Conservation (phyloP, 2,329 filamentous ascomycete species). For the Chaetomium globosum region DNA sequence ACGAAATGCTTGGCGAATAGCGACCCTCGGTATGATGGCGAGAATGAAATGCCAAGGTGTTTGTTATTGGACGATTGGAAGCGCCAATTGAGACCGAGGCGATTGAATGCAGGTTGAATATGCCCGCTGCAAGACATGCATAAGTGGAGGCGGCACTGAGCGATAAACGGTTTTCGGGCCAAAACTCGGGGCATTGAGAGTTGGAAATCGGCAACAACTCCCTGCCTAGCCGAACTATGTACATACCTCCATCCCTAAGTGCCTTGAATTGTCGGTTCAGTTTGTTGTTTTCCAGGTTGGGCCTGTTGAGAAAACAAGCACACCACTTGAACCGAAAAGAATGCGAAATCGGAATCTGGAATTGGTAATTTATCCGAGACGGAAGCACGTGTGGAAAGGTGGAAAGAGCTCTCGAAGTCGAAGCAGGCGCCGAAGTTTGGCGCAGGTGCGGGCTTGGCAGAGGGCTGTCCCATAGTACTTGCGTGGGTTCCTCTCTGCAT, state of each 20-base stretch:
- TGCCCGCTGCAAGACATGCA: conserved; percentile 23
- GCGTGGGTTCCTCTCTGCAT: conserved; percentile 5
- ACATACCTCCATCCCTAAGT: too few species aligned
- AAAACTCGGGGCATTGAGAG: background rate
- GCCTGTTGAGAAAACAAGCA: background rate
- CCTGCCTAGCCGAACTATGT: background rate
- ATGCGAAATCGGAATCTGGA: background rate
- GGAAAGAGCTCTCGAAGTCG: background rate
- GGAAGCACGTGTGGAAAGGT: background rate
- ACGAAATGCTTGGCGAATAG: background rate
- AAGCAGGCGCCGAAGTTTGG: background rate
- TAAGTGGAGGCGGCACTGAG: conserved; percentile 2
- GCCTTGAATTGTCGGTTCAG: too few species aligned
- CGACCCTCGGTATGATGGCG: too few species aligned
- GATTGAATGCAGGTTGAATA: conserved; percentile 16
- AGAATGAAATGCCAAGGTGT: background rate
- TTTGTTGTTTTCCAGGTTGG: background rate
- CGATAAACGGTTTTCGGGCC: background rate
- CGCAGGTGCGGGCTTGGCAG: conserved; percentile 14
- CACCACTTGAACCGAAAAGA: background rate
- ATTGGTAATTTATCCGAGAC: conserved; percentile 19
- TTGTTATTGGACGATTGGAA: background rate
- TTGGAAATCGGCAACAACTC: background rate
- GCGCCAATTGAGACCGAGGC: background rate
- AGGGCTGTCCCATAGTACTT: conserved; percentile 1